Percentiles rank a stretch among this genome's conserved stretches.
Evolutionary conservation across 371 early-diverging fungal genomes (phyloP).

Genomic region (Nematocida parisii): DNA sequence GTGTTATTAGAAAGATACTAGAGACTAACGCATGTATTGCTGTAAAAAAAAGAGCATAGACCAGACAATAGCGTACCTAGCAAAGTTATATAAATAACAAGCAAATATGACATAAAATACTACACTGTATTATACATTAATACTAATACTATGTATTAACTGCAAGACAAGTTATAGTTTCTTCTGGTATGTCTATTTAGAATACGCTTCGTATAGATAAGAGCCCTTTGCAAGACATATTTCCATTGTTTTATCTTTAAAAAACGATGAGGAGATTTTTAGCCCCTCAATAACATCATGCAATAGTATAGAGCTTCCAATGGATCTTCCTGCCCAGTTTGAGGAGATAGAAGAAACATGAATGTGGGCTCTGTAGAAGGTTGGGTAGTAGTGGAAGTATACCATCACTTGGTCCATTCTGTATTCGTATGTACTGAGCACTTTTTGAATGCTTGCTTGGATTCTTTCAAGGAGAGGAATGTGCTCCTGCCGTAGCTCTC

Average conservation of each 20-base stretch:
- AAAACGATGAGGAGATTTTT: slow-evolving; percentile 7
- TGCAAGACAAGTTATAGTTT: no score
- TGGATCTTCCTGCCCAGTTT: slow-evolving; percentile 2
- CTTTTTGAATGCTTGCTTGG: not conserved
- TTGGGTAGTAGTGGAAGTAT: slow-evolving; percentile 60
- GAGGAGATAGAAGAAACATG: slow-evolving; percentile 36
- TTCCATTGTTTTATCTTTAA: slow-evolving; percentile 30
- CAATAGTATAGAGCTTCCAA: slow-evolving; percentile 35
- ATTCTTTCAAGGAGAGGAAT: slow-evolving; percentile 28
- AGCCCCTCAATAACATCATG: slow-evolving; percentile 51
- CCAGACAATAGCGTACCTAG: no score
- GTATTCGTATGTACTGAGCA: slow-evolving; percentile 9
- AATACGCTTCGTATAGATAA: slow-evolving; percentile 29
- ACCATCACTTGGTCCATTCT: slow-evolving; percentile 4
- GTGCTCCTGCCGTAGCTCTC: slow-evolving; percentile 36
- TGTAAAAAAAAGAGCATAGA: no score
- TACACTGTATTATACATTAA: no score
- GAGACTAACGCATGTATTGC: no score
- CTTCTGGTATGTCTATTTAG: not conserved
- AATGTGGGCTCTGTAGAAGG: slow-evolving; percentile 50
- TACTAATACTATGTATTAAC: no score
- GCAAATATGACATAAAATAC: no score
- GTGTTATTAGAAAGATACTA: no score
- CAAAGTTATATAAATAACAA: no score
- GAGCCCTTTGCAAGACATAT: slow-evolving; percentile 24